Evolutionary conservation across 345 rosid genomes (phyloP).

Genomic region (Combretum micranthum): DNA sequence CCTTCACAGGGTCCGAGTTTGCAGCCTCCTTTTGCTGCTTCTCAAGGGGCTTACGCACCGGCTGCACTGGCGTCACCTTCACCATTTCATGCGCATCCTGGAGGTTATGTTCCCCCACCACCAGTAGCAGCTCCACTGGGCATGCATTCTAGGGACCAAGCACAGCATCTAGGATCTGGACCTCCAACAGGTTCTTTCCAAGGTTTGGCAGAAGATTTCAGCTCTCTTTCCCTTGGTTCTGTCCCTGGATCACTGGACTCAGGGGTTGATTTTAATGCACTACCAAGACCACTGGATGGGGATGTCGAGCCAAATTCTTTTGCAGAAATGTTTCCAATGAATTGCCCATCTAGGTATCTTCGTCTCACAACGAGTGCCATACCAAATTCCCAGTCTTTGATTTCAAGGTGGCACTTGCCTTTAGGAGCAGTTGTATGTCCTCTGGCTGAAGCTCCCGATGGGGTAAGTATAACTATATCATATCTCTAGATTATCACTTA

Average conservation of each 20-base stretch:
- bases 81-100: slow-evolving; percentile 43
- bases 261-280: slow-evolving; percentile 63
- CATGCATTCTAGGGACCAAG: slow-evolving; percentile 40
- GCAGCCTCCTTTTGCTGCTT: slow-evolving; percentile 43
- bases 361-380: slow-evolving; percentile 83
- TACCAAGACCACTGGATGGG: slow-evolving; percentile 96
- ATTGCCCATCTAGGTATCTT: slow-evolving; percentile 77
- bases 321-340: slow-evolving; percentile 59
- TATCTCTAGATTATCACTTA: neutral
- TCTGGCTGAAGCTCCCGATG: slow-evolving; percentile 89
- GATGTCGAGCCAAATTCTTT: slow-evolving; percentile 75
- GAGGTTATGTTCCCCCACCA: slow-evolving; percentile 41
- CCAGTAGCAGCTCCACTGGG: slow-evolving; percentile 32
- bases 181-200: slow-evolving; percentile 68
- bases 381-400: slow-evolving; percentile 86
- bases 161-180: slow-evolving; percentile 44
- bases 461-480: slow-evolving; percentile 48
- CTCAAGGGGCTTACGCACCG: slow-evolving; percentile 44
- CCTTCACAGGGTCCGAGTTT: slow-evolving; percentile 39
- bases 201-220: slow-evolving; percentile 83
- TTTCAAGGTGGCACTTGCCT: slow-evolving; percentile 97
- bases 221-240: slow-evolving; percentile 64
- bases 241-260: slow-evolving; percentile 77
- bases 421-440: slow-evolving; percentile 99
- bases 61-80: slow-evolving; percentile 34